These are phyloP conservation scores for Torulaspora indica DNA, from an alignment of 805 yeast genomes.

Conservation along the genomic window DNA sequence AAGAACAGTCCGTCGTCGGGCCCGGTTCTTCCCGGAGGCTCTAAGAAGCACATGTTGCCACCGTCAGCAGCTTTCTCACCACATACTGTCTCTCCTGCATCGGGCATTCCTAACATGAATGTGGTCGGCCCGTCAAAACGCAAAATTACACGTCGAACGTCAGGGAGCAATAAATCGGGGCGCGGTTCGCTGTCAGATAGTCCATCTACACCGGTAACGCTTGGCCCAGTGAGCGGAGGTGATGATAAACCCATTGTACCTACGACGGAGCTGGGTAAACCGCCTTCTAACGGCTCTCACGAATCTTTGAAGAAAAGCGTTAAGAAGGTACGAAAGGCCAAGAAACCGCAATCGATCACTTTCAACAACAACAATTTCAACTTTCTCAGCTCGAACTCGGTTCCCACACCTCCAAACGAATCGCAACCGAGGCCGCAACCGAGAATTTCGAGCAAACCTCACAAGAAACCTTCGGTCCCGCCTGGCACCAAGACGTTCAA, in stretches of 20 bases:
- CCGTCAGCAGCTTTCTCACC: conserved; percentile 11
- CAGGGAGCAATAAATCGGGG: conserved; percentile 12
- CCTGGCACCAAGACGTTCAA: conserved; percentile 3
- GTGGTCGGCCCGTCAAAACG: conserved; percentile 2
- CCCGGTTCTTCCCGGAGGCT: conserved; percentile 9
- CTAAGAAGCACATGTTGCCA: conserved; percentile 12
- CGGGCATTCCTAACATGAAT: conserved; percentile 1
- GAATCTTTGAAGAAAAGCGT: conserved; percentile 8
- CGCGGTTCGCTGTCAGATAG: conserved; percentile 8
- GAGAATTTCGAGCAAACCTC: conserved; percentile 8
- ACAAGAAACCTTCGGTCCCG: conserved; percentile 5
- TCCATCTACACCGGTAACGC: conserved; percentile 15
- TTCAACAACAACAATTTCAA: conserved; percentile 11
- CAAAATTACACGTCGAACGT: conserved; percentile 9
- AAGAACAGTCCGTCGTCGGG: conserved; percentile 7
- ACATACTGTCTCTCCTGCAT: conserved; percentile 2
- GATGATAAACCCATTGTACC: conserved; percentile 14
- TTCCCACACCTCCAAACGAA: conserved; percentile 14
- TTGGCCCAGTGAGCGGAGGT: conserved; percentile 1
- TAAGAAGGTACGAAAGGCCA: conserved; percentile 13
- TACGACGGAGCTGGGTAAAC: conserved; percentile 11
- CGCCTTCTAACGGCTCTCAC: conserved; percentile 1
- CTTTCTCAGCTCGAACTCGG: conserved; percentile 9
- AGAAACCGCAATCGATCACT: conserved; percentile 9
- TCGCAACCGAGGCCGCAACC: conserved; percentile 2